Conservation (phyloP, 768 basidiomycete species). For the Kwoniella sp. region DNA sequence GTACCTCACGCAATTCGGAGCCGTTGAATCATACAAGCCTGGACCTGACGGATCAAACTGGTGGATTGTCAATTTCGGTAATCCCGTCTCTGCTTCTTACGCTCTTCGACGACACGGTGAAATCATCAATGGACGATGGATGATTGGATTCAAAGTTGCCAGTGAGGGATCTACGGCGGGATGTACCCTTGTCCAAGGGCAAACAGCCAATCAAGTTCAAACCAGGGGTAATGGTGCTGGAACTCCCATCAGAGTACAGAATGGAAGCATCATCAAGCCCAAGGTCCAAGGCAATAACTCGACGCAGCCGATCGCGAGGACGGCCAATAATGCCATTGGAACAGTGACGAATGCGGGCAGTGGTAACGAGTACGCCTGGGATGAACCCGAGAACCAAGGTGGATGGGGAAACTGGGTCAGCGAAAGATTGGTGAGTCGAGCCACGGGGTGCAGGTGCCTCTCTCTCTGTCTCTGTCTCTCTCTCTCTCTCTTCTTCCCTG, state of each 20-base stretch:
- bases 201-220: not conserved
- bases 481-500: no score
- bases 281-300: conserved; percentile 6
- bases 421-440: conserved; percentile 25
- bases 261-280: conserved; percentile 16
- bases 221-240: conserved; percentile 11
- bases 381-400: conserved; percentile 13
- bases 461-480: not conserved
- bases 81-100: conserved; percentile 32
- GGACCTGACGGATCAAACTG: conserved; percentile 48
- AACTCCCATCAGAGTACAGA: conserved; percentile 25
- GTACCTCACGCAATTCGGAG: conserved; percentile 33
- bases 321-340: not conserved
- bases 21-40: conserved; percentile 31
- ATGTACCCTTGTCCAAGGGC: conserved; percentile 7
- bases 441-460: not conserved
- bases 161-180: conserved; percentile 12
- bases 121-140: conserved; percentile 41
- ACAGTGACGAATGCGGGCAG: not conserved
- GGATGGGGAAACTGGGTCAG: conserved; percentile 18
- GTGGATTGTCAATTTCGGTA: conserved; percentile 35
- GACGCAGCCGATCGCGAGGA: not conserved
- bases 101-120: conserved; percentile 45
- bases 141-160: conserved; percentile 44
- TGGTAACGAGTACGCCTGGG: conserved; percentile 30